Conservation (phyloP, 2,329 filamentous ascomycete species). For the Aspergillus pseudoglaucus region DNA sequence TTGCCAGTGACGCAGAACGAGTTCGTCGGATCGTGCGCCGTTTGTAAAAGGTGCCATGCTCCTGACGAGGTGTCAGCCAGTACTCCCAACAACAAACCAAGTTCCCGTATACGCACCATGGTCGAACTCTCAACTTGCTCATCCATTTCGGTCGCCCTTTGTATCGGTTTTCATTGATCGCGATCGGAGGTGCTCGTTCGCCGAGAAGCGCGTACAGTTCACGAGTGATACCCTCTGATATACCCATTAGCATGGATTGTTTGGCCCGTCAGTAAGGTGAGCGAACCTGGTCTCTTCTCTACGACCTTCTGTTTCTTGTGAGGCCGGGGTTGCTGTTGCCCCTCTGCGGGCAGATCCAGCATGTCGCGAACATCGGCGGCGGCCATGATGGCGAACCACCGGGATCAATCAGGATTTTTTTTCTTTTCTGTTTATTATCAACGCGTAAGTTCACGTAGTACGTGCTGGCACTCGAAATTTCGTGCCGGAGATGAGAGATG, state of each 20-base stretch:
- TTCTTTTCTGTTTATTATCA: not conserved
- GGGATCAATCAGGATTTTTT: not conserved
- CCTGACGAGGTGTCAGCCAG: slow-evolving; percentile 51
- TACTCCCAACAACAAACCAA: not conserved
- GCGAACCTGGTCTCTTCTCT: slow-evolving; percentile 51
- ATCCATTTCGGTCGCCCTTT: slow-evolving; percentile 45
- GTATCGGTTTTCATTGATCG: slow-evolving; percentile 48
- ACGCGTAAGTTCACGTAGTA: not conserved
- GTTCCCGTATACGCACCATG: slow-evolving; percentile 34
- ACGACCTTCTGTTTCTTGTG: slow-evolving; percentile 69
- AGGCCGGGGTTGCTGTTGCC: slow-evolving; percentile 46
- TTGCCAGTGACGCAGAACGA: slow-evolving; percentile 76
- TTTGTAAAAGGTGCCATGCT: slow-evolving; percentile 67
- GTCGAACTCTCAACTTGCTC: slow-evolving; percentile 38
- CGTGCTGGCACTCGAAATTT: slow-evolving; percentile 1
- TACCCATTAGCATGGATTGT: not conserved
- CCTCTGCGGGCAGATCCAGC: slow-evolving; percentile 66
- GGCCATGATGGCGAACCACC: slow-evolving; percentile 48
- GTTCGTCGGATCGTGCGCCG: slow-evolving; percentile 63
- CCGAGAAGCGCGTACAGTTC: slow-evolving; percentile 47
- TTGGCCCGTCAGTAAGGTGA: too few species aligned
- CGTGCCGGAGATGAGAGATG: slow-evolving; percentile 2
- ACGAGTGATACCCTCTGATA: slow-evolving; percentile 43
- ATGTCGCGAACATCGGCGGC: slow-evolving; percentile 82
- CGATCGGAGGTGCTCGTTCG: slow-evolving; percentile 47